Percentiles rank a stretch among this genome's conserved stretches.
phyloP scores from a whole-genome alignment of 2,329 filamentous ascomycete genomes.

The Paramyrothecium sp. region DNA sequence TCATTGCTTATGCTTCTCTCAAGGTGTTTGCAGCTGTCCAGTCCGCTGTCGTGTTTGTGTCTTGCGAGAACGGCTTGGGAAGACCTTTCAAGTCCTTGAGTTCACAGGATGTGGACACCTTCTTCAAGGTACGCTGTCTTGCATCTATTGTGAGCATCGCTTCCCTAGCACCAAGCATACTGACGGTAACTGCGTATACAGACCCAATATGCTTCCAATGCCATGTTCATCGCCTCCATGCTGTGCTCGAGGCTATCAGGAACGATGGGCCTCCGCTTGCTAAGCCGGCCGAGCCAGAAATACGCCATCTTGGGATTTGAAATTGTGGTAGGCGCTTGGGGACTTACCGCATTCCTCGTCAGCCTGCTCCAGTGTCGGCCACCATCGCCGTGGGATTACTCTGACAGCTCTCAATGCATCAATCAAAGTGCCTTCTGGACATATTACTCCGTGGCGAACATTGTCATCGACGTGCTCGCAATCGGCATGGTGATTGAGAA shows the following conservation, averaged over 20 bases:
- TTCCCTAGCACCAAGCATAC: not conserved
- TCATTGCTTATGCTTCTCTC: not conserved
- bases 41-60: constrained; percentile 15
- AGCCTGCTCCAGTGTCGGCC: constrained; percentile 23
- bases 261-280: constrained; percentile 20
- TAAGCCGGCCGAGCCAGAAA: constrained; percentile 19
- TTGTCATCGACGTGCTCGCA: constrained; percentile 23
- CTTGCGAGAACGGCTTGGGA: constrained; percentile 20
- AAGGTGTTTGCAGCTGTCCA: constrained; percentile 18
- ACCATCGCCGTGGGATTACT: constrained; percentile 24
- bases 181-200: constrained; percentile 5
- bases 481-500: constrained; percentile 24
- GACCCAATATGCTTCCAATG: constrained; percentile 23
- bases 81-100: constrained; percentile 14
- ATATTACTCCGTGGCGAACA: constrained; percentile 24
- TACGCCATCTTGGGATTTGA: constrained; percentile 14
- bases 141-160: not conserved
- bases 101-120: constrained; percentile 8
- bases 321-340: constrained; percentile 19
- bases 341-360: constrained; percentile 18
- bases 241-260: constrained; percentile 23
- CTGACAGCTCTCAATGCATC: constrained; percentile 16
- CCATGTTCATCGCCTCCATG: constrained; percentile 20
- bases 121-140: constrained; percentile 20
- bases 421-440: constrained; percentile 19